Evolutionary conservation across 495 filamentous ascomycete species (phyloP).

Genomic region (Talaromyces borbonicus): DNA sequence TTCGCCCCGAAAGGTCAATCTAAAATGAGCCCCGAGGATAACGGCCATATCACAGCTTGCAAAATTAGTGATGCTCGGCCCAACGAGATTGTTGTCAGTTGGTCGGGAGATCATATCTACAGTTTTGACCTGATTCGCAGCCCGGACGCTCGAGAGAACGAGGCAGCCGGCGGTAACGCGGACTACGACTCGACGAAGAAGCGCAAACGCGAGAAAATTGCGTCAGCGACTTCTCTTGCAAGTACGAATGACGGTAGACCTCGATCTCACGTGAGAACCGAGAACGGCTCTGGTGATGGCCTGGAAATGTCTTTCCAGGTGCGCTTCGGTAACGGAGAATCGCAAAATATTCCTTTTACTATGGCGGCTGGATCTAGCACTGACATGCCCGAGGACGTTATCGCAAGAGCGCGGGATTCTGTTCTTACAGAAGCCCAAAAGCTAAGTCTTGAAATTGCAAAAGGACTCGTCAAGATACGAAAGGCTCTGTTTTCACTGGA

Average conservation of each 20-base stretch:
- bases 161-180: conserved; percentile 7
- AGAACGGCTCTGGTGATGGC: conserved; percentile 18
- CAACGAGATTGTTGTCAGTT: conserved; percentile 64
- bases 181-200: conserved; percentile 33
- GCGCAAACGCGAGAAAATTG: conserved; percentile 44
- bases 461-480: conserved; percentile 45
- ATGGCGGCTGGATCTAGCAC: conserved; percentile 20
- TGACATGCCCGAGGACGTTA: conserved; percentile 17
- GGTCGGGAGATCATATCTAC: conserved; percentile 69
- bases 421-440: conserved; percentile 41
- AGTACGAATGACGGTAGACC: conserved; percentile 16
- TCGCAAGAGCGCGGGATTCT: conserved; percentile 33
- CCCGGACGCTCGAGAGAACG: conserved; percentile 42
- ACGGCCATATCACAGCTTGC: conserved; percentile 65
- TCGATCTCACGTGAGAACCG: conserved; percentile 31
- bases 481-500: conserved; percentile 46
- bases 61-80: conserved; percentile 73
- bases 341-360: conserved; percentile 42
- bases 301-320: conserved; percentile 39
- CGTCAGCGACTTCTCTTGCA: conserved; percentile 32
- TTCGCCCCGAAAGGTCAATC: conserved; percentile 55
- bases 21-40: conserved; percentile 41
- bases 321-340: conserved; percentile 54
- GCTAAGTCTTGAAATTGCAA: conserved; percentile 45
- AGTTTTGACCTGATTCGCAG: conserved; percentile 60